Evolutionary conservation across 352 stramenopile genomes (phyloP), one percentile per base, ranked within the genome.

Genomic region (Pythium scleroteichum): DNA sequence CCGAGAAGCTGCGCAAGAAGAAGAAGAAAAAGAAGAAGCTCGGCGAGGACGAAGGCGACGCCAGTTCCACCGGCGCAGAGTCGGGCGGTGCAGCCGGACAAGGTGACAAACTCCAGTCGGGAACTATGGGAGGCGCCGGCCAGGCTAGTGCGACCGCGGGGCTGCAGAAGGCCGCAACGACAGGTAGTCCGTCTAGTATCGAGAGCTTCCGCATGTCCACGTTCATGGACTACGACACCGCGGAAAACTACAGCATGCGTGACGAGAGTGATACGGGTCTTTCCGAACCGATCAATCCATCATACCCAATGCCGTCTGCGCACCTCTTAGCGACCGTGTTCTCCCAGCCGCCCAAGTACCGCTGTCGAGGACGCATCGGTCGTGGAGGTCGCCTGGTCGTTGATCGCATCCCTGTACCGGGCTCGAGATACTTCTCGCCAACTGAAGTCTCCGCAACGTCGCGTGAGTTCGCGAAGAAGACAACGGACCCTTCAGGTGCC

Each of bases 141-240:
- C 39, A 49, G n/a, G 49, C 19, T n/a, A 22, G 26, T 16, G 52
- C 22, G 1, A 4, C 7, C 16, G 41, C 27, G 12, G 48, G 26
- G 20, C 42, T 24, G 12, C 32, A 39, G 26, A 32, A 19, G 13
- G 50, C 40, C 45, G 42, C 33, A 32, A 16, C 58, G 9, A 60
- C 23, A 2, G 33, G 41, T 3, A 67, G 60, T 39, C 60, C 60
- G 23, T 51, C 60, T 0, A 57, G 52, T 16, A 58, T 67, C 33
- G 60, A 61, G 39, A 67, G 17, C 14, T 59, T 53, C 5, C 54
- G 56, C 0, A 60, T 76, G 33, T 45, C 49, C n/a, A 71, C 76
- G 9, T 93, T 93, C 51, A 82, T 93, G 75, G 82, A 92, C 29
- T 90, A 91, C 56, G 82, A 90, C 41, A 86, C 82, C 9, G 77